Base-by-base conservation (phyloP, 345 rosid genomes). In the Eucalyptus lansdowneana region DNA sequence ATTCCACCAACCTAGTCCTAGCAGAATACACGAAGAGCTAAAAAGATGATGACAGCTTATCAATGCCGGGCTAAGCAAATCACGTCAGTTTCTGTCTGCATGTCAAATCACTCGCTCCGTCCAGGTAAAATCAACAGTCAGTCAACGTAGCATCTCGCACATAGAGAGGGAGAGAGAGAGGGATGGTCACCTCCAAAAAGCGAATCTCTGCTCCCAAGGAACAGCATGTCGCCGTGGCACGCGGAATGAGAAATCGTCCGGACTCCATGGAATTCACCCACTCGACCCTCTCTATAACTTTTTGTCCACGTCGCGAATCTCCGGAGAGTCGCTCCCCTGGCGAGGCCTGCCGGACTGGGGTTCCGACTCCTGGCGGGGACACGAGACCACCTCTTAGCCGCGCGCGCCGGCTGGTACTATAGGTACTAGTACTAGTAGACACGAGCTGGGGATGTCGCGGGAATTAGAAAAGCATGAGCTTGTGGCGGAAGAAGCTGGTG, bases 401-500 rank as follows among this genome's bases (percentile, higher is more conserved):
- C 15, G 58, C 29, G n/a, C 51, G 51, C 50, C 11, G 27, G 51
- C 5, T 17, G 45, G 45, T 72, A 72, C 83, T 72, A 72, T 76
- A 37, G 83, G 42, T 37, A 76, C 45, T 21, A 76, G 83, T 76
- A 76, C 83, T 76, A 76, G 83, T 21, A 76, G 2, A 76, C 47
- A 76, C 83, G 47, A 21, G 47, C 45, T 19, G 12, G 45, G 83
- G 83, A 11, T 76, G 12, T 76, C 27, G 47, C 47, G 21, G 19
- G 13, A 86, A 81, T 93, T 94, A 96, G 91, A 96, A 96, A 88
- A 95, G 94, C 94, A 95, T 95, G 88, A 95, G 94, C 99, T 97
- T 97, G 93, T 97, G 99, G 90, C 99, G 99, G 88, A 97, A 97
- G 94, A 97, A 97, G 94, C 99, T 97, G 3, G 99, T 96, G 69